Evolutionary conservation across 2,329 filamentous ascomycete species (phyloP).

Genomic region (Sporothrix mexicana): DNA sequence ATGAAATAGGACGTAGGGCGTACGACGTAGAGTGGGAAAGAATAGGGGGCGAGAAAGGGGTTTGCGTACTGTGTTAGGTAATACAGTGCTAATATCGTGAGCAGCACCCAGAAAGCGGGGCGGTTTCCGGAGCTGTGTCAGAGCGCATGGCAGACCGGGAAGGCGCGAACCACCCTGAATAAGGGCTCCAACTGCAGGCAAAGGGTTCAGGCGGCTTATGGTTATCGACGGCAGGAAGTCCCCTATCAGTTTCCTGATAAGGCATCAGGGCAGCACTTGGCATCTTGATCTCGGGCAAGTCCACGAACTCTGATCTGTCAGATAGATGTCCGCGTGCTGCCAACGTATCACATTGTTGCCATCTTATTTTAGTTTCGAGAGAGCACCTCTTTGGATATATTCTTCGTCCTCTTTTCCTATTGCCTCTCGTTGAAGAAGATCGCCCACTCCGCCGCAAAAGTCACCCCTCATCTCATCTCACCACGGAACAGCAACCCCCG

Average conservation of each 20-base stretch:
- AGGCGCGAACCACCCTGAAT: slow-evolving; percentile 18
- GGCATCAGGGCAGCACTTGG: background rate
- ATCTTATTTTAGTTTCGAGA: too few relatives aligned
- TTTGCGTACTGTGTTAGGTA: background rate
- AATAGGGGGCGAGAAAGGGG: slow-evolving; percentile 11
- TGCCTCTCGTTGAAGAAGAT: background rate
- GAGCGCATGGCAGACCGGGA: slow-evolving; percentile 10
- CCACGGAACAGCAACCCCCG: slow-evolving; percentile 21
- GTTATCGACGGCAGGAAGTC: background rate
- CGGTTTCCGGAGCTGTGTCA: background rate
- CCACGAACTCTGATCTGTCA: too few relatives aligned
- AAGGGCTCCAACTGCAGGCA: background rate
- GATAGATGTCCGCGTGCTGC: too few relatives aligned
- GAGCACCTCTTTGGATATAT: background rate
- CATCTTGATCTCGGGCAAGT: background rate
- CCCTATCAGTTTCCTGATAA: slow-evolving; percentile 4
- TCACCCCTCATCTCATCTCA: slow-evolving; percentile 27
- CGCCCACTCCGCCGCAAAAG: background rate
- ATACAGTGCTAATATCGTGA: background rate
- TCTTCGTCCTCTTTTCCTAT: background rate
- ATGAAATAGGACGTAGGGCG: background rate
- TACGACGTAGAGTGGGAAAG: background rate
- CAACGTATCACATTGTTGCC: too few relatives aligned
- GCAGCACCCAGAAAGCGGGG: background rate
- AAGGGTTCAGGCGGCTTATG: background rate